Conservation (phyloP, 2,329 filamentous ascomycete genomes). For the Cucurbitaria berberidis region DNA sequence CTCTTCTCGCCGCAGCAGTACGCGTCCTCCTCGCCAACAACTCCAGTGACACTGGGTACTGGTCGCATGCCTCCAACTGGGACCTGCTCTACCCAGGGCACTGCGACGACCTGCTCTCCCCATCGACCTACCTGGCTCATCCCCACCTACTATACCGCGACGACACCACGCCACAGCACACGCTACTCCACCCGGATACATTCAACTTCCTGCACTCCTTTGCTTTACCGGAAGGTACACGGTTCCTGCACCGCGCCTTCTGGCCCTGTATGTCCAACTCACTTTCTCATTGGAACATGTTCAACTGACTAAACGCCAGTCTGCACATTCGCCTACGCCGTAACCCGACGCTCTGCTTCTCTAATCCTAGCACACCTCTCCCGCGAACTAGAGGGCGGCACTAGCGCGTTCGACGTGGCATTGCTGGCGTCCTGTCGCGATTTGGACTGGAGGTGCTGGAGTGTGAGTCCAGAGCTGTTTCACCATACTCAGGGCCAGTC, state of each 20-base stretch:
- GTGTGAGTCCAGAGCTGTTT: conserved; percentile 49
- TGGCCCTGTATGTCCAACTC: conserved; percentile 46
- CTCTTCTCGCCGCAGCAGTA: conserved; percentile 24
- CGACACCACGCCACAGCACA: conserved; percentile 32
- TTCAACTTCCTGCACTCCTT: conserved; percentile 33
- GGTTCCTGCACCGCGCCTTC: conserved; percentile 43
- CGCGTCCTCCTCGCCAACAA: conserved; percentile 18
- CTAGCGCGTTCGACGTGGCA: conserved; percentile 46
- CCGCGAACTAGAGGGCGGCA: conserved; percentile 25
- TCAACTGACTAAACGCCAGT: no score
- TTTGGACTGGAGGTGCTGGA: conserved; percentile 43
- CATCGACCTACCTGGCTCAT: conserved; percentile 15
- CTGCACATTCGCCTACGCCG: conserved; percentile 50
- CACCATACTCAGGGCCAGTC: conserved; percentile 44
- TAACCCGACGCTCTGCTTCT: conserved; percentile 41
- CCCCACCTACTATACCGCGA: conserved; percentile 37
- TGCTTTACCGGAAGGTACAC: conserved; percentile 29
- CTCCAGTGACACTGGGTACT: conserved; percentile 28
- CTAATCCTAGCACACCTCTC: conserved; percentile 35
- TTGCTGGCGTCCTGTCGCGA: conserved; percentile 50
- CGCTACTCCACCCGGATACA: conserved; percentile 35
- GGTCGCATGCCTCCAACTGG: conserved; percentile 39
- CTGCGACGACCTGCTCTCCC: conserved; percentile 46
- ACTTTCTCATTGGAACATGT: no score
- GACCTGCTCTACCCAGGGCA: conserved; percentile 51